Conservation (phyloP, 768 basidiomycete species). For the Amylocystis lapponica region DNA sequence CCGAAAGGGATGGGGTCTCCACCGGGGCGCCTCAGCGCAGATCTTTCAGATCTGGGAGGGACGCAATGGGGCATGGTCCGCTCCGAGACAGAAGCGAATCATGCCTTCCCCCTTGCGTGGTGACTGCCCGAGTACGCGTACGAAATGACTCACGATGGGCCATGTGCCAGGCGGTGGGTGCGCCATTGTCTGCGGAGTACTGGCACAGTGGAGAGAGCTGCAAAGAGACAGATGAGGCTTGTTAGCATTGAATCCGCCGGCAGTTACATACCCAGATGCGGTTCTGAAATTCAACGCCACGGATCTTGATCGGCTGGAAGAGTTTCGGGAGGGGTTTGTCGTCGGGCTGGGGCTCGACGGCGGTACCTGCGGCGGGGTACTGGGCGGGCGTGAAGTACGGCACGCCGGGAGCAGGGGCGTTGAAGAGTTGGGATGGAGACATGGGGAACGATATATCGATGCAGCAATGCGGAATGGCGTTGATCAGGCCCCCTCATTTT, state of each 20-base stretch:
- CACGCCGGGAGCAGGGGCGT: conserved; percentile 35
- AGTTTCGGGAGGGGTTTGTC: conserved; percentile 36
- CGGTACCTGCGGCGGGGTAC: conserved; percentile 38
- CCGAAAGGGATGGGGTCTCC: not conserved
- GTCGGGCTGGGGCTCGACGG: conserved; percentile 34
- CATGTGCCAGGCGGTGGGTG: conserved; percentile 49
- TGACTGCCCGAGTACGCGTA: not conserved
- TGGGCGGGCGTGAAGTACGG: conserved; percentile 46
- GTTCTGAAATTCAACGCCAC: conserved; percentile 25
- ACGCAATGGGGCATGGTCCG: not conserved
- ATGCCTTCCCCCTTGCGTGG: not conserved
- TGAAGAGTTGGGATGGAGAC: conserved; percentile 17
- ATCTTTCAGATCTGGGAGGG: not conserved
- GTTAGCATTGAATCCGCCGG: not conserved
- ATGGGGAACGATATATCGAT: no score
- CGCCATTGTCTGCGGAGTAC: conserved; percentile 51
- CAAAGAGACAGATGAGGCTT: not conserved
- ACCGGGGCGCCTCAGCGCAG: not conserved
- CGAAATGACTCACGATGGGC: conserved; percentile 34
- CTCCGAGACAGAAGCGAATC: no score
- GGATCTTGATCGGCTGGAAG: conserved; percentile 49
- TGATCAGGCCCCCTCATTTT: no score
- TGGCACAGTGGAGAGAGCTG: conserved; percentile 54
- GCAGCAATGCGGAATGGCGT: no score
- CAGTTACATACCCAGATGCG: conserved; percentile 19